A percentile compares a stretch with the other conserved stretches of the same genome.
These are phyloP conservation scores for Cruciata laevipes DNA, from an alignment of 257 asterid species.

Conservation along the genomic window DNA sequence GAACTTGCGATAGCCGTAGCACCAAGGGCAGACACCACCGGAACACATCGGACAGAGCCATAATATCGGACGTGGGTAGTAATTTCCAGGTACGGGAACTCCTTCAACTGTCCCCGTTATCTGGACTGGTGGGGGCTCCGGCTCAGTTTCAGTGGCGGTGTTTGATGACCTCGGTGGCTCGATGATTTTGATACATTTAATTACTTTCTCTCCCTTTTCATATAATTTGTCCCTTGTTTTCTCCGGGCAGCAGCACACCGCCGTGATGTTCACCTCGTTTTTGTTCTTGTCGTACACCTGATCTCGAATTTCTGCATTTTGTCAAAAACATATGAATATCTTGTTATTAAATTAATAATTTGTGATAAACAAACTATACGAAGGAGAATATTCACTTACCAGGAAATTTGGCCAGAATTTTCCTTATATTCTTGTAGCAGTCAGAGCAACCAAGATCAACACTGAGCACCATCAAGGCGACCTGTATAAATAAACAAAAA, in stretches of 20 bases:
- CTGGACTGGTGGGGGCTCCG: neutral
- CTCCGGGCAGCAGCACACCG: conserved; percentile 79
- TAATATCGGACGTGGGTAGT: conserved; percentile 2
- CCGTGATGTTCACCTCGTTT: conserved; percentile 48
- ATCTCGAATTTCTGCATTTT: conserved; percentile 51
- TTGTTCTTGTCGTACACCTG: conserved; percentile 57
- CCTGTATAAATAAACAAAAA: conserved; percentile 17
- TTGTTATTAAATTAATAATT: neutral
- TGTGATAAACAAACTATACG: no score
- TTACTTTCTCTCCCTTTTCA: conserved; percentile 40
- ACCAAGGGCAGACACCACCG: conserved; percentile 44
- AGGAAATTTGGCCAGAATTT: conserved; percentile 65
- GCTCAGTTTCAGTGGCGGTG: conserved; percentile 11
- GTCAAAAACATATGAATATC: conserved; percentile 10
- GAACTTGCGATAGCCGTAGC: conserved; percentile 1
- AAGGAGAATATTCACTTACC: conserved; percentile 29
- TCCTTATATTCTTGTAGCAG: conserved; percentile 81
- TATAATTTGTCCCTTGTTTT: conserved; percentile 63
- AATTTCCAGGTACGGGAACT: neutral
- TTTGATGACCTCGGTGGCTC: conserved; percentile 14
- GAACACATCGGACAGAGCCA: conserved; percentile 35
- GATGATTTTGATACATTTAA: conserved; percentile 51
- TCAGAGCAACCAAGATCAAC: conserved; percentile 73
- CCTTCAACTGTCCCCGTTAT: neutral
- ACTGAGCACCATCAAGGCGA: conserved; percentile 56